Evolutionary conservation across 805 yeast genomes (phyloP), one percentile per base, ranked within the genome.

Genomic region (Candida cerambycidarum): DNA sequence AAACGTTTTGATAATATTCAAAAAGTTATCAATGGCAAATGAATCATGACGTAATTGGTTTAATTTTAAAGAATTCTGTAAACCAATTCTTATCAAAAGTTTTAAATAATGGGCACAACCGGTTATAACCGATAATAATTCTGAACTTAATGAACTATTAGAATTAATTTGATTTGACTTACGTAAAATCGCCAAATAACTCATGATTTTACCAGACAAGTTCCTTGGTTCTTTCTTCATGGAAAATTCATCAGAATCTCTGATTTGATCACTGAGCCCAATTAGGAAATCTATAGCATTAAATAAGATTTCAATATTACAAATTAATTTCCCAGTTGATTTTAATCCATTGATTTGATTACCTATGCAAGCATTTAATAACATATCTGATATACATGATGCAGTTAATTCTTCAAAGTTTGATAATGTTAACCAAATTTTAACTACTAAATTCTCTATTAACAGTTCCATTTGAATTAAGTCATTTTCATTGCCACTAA

Each of bases 31-130:
- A 25, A 86, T 67, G 1, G 89, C 85, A 30, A 63, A 69, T 0
- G 83, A 76, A 7, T 85, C 75, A 24, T 78, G 79, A 6, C 76
- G 68, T 3, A 72, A 54, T 51, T 76, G 78, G 59, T 86, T 85
- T 42, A 76, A 69, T 43, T 77, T 82, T n/a, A 93, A 68, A 0
- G 97, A 87, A 51, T 82, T 80, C 45, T 80, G 77, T 32, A 93
- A 73, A 0, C 97, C 93, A 55, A 80, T 80, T 48, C 97, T 72
- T 4, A 92, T 85, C 16, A 93, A 68, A 5, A 92, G 71, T 61
- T 93, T 93, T 54, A 93, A 71, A 62, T 89, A 92, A 59, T 93
- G 98, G 0, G 99, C 97, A 53, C 92, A 69, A 0, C 95, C 89
- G 1, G 97, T 88, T 4, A 90, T 90, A 9, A 90, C 80, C 0